These are phyloP conservation scores for Darksidea phi DNA, from an alignment of 495 filamentous ascomycete genomes.

Conservation along the genomic window DNA sequence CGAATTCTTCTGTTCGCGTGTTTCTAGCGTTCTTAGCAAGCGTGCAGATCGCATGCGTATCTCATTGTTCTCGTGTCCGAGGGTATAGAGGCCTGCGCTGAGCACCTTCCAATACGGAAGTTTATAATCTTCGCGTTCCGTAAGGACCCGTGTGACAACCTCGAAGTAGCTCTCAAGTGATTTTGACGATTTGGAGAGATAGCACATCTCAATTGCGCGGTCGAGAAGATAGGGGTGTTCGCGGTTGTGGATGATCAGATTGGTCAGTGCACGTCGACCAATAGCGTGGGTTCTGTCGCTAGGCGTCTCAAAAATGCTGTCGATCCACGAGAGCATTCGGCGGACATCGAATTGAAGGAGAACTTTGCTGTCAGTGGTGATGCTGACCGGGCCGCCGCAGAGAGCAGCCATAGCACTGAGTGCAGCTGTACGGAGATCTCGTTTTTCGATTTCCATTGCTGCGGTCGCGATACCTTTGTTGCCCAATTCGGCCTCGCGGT, in stretches of 20 bases:
- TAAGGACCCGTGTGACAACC: conserved; percentile 81
- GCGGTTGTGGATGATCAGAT: conserved; percentile 85
- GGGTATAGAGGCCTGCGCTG: conserved; percentile 80
- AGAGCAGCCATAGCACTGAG: conserved; percentile 93
- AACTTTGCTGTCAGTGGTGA: conserved; percentile 78
- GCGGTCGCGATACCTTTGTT: conserved; percentile 75
- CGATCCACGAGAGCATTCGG: conserved; percentile 90
- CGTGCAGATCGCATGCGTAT: conserved; percentile 86
- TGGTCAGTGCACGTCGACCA: conserved; percentile 83
- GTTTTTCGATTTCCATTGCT: conserved; percentile 94
- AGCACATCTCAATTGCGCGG: conserved; percentile 85
- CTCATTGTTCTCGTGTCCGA: conserved; percentile 84
- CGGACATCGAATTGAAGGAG: conserved; percentile 86
- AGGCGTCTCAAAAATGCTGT: conserved; percentile 83
- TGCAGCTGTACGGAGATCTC: conserved; percentile 83
- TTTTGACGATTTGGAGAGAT: conserved; percentile 71
- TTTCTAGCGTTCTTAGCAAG: conserved; percentile 78
- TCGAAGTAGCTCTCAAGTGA: conserved; percentile 93
- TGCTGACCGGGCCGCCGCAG: conserved; percentile 84
- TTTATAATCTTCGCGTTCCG: conserved; percentile 73
- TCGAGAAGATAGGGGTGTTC: conserved; percentile 80
- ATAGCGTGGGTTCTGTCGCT: conserved; percentile 92
- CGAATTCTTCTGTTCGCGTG: conserved; percentile 78
- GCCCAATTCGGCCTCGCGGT: conserved; percentile 61
- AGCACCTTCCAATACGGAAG: conserved; percentile 88